Percentiles rank a stretch among this genome's conserved stretches.
These are phyloP conservation scores for Globisporangium cederbergense DNA, from an alignment of 352 stramenopile species.

Conservation along the genomic window DNA sequence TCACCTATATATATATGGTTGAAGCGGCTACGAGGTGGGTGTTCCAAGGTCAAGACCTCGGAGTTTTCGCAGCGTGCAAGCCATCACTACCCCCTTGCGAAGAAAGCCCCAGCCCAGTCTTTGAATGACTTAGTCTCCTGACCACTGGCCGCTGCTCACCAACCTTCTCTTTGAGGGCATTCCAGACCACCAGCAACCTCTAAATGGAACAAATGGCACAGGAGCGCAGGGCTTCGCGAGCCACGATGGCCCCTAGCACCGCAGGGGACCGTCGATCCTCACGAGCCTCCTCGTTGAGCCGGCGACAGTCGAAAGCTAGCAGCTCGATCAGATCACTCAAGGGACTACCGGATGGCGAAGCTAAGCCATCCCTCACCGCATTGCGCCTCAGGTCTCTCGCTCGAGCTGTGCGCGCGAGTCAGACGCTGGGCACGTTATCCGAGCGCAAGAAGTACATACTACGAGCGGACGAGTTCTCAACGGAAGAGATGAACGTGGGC, in stretches of 20 bases:
- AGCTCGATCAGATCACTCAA: slow-evolving; percentile 18
- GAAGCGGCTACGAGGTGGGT: neutral
- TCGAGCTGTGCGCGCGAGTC: slow-evolving; percentile 47
- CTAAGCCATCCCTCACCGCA: slow-evolving; percentile 37
- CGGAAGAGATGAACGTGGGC: slow-evolving; percentile 34
- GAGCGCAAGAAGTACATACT: slow-evolving; percentile 37
- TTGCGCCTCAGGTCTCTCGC: slow-evolving; percentile 41
- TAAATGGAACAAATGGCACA: slow-evolving; percentile 8
- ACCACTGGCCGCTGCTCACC: neutral
- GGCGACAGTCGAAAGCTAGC: slow-evolving; percentile 15
- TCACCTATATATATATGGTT: neutral
- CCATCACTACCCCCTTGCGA: neutral
- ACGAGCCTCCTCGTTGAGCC: slow-evolving; percentile 3
- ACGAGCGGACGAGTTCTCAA: slow-evolving; percentile 33
- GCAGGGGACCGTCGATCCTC: slow-evolving; percentile 1
- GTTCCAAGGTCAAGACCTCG: neutral
- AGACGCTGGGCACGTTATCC: slow-evolving; percentile 37
- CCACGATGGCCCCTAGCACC: slow-evolving; percentile 17
- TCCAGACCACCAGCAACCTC: neutral
- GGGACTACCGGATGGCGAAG: slow-evolving; percentile 14
- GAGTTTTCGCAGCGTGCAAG: neutral
- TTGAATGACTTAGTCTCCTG: neutral
- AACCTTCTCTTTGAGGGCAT: neutral
- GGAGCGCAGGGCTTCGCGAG: slow-evolving; percentile 13
- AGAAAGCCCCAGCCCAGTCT: neutral